Conservation (phyloP, 352 stramenopile genomes). For the Phytophthora hibernalis region DNA sequence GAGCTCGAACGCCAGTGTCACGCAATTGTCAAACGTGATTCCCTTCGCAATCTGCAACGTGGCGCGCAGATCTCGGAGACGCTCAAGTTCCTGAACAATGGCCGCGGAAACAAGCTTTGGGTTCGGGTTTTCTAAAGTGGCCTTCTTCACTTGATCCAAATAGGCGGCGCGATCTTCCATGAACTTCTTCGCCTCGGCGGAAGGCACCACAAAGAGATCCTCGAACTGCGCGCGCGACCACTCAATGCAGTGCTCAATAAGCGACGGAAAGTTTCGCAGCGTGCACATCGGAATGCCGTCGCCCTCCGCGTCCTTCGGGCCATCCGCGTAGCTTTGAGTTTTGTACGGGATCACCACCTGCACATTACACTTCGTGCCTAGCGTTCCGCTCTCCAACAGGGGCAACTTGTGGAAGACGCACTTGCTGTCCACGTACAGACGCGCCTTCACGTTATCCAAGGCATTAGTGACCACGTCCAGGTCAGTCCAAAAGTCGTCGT, state of each 20-base stretch:
- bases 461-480: slow-evolving; percentile 98
- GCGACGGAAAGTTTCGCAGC: slow-evolving; percentile 98
- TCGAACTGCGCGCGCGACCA: slow-evolving; percentile 95
- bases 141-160: slow-evolving; percentile 70
- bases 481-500: slow-evolving; percentile 85
- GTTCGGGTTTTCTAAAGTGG: slow-evolving; percentile 82
- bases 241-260: slow-evolving; percentile 98
- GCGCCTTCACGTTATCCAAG: slow-evolving; percentile 98
- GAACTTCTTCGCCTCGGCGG: slow-evolving; percentile 89
- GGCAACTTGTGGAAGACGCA: slow-evolving; percentile 97
- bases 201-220: slow-evolving; percentile 84
- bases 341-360: slow-evolving; percentile 89
- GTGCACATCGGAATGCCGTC: slow-evolving; percentile 99
- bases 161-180: slow-evolving; percentile 75
- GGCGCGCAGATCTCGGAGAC: slow-evolving; percentile 57
- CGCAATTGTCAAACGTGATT: slow-evolving; percentile 79
- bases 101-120: slow-evolving; percentile 66
- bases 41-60: slow-evolving; percentile 61
- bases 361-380: slow-evolving; percentile 99
- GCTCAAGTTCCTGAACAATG: slow-evolving; percentile 80
- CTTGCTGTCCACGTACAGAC: slow-evolving; percentile 98
- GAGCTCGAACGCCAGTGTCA: slow-evolving; percentile 70
- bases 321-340: slow-evolving; percentile 95
- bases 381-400: slow-evolving; percentile 97
- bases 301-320: slow-evolving; percentile 97